A percentile compares a stretch with the other conserved stretches of the same genome.
phyloP scores from a whole-genome alignment of 192 early-diverging fungal genomes.

The Coemansia sp. region DNA sequence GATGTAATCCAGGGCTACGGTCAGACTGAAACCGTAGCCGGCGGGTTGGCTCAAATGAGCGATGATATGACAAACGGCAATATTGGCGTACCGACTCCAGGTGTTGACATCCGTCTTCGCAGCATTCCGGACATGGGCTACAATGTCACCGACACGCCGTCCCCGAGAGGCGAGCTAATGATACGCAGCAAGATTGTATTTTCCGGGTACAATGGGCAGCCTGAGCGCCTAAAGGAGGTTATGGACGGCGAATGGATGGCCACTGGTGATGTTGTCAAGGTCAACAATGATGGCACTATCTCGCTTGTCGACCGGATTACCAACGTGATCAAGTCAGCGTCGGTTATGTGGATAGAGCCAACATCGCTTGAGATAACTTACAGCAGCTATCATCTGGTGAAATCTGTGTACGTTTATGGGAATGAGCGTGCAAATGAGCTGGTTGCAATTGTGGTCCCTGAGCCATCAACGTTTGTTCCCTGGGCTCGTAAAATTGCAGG shows the following conservation, averaged over 20 bases:
- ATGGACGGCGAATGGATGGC: constrained; percentile 72
- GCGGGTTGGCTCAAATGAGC: not conserved
- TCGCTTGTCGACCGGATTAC: constrained; percentile 72
- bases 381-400: constrained; percentile 64
- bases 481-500: no score
- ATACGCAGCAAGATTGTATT: constrained; percentile 83
- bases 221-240: constrained; percentile 64
- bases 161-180: no score
- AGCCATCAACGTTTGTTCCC: constrained; percentile 54
- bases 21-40: constrained; percentile 51
- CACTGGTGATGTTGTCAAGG: constrained; percentile 73
- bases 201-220: constrained; percentile 71
- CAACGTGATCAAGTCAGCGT: constrained; percentile 74
- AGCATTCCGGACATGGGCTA: no score
- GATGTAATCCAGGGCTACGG: constrained; percentile 51
- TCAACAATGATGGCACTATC: constrained; percentile 64
- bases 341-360: constrained; percentile 84
- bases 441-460: constrained; percentile 83
- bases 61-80: constrained; percentile 53
- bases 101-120: no score
- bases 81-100: constrained; percentile 62
- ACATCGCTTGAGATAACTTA: constrained; percentile 82
- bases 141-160: no score
- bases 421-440: constrained; percentile 71
- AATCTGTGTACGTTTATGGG: constrained; percentile 86